phyloP scores from a whole-genome alignment of 371 early-diverging fungal genomes.

The Nematocida displodere region DNA sequence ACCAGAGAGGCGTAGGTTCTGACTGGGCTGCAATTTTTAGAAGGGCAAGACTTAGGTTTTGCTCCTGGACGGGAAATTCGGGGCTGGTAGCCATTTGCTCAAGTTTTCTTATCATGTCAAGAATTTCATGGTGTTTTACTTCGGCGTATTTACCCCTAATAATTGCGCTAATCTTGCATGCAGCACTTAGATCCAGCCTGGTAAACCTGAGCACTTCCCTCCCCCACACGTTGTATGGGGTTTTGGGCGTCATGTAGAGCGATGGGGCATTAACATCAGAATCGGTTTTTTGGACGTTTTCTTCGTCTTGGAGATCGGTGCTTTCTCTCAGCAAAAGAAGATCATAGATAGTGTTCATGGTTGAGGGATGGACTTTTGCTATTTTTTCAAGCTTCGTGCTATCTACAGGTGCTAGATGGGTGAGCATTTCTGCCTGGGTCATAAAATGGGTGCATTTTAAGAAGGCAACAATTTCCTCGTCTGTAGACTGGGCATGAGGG shows the following conservation, averaged over 20 bases:
- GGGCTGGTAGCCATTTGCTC: slow-evolving; percentile 10
- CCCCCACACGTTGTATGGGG: slow-evolving; percentile 11
- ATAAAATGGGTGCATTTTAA: background rate
- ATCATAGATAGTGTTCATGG: slow-evolving; percentile 10
- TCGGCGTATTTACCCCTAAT: slow-evolving; percentile 6
- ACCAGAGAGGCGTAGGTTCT: background rate
- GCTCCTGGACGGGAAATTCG: background rate
- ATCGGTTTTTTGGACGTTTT: background rate
- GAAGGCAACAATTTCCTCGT: background rate
- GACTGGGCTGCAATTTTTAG: background rate
- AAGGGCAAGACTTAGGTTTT: background rate
- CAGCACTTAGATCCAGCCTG: background rate
- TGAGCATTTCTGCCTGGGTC: background rate
- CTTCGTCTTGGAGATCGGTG: background rate
- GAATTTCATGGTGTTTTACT: background rate
- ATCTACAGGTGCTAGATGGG: background rate
- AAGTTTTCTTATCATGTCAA: slow-evolving; percentile 16
- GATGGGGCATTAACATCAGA: background rate
- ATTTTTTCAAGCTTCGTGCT: background rate
- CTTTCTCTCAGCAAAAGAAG: background rate
- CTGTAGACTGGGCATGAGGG: no score
- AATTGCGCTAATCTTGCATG: slow-evolving; percentile 7
- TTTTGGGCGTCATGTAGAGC: background rate
- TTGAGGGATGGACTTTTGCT: background rate
- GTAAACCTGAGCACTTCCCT: slow-evolving; percentile 5